Percentiles rank a stretch among this genome's conserved stretches.
phyloP scores from a whole-genome alignment of 2,329 filamentous ascomycete species.

The Colletotrichum sp. region DNA sequence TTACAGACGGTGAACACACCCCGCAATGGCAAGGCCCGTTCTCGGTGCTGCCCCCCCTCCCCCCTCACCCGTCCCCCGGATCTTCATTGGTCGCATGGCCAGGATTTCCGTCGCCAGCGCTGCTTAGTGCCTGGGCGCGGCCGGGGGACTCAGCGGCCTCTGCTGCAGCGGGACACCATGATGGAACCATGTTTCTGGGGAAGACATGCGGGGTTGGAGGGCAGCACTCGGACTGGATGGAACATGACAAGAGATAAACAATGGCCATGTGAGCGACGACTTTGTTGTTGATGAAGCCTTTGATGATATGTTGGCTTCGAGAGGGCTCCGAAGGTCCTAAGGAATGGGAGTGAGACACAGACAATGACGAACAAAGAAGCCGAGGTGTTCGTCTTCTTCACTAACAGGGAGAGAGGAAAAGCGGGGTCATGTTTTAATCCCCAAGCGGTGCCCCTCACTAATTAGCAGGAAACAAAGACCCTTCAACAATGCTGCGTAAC shows the following conservation, averaged over 20 bases:
- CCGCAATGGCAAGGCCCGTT: neutral
- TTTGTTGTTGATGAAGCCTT: neutral
- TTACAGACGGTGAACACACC: neutral
- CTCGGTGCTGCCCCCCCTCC: neutral
- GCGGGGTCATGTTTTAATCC: neutral
- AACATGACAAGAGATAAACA: neutral
- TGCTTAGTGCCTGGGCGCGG: neutral
- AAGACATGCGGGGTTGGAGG: slow-evolving; percentile 10
- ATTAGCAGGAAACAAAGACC: neutral
- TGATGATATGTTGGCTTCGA: neutral
- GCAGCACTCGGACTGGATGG: neutral
- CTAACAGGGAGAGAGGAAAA: neutral
- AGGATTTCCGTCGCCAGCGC: neutral
- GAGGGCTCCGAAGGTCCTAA: neutral
- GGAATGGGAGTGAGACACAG: neutral
- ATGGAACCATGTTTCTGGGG: slow-evolving; percentile 16
- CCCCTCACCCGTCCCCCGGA: neutral
- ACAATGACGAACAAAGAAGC: neutral
- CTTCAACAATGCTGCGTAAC: neutral
- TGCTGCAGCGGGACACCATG: neutral
- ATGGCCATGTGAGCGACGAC: neutral
- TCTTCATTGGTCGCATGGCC: neutral
- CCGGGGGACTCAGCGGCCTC: neutral
- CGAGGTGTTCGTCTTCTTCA: neutral
- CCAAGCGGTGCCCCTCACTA: neutral